A percentile compares a stretch with the other conserved stretches of the same genome.
Conservation (phyloP, 768 basidiomycete species). For the Naganishia kalamii region DNA sequence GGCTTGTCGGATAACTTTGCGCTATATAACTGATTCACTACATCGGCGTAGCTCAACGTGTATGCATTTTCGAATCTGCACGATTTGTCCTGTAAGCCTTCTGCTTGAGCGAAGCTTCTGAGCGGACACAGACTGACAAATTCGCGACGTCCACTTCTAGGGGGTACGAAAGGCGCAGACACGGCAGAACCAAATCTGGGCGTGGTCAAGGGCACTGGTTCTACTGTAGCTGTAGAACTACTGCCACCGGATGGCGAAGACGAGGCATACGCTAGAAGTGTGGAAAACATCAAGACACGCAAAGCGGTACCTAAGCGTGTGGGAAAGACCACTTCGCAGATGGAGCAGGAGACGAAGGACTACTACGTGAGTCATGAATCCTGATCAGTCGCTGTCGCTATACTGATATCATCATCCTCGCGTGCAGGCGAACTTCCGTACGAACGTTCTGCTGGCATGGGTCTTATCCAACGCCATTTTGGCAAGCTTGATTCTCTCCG, state of each 20-base stretch:
- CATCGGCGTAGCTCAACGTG: slow-evolving; percentile 47
- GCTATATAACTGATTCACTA: too few relatives aligned
- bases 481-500: slow-evolving; percentile 43
- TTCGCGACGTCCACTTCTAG: neutral
- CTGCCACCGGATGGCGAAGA: slow-evolving; percentile 74
- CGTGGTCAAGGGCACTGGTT: slow-evolving; percentile 63
- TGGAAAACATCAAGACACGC: slow-evolving; percentile 62
- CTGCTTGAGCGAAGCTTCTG: neutral
- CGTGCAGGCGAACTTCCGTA: slow-evolving; percentile 42
- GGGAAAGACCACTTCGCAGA: slow-evolving; percentile 37
- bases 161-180: slow-evolving; percentile 92
- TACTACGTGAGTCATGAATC: slow-evolving; percentile 34
- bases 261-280: slow-evolving; percentile 73
- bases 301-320: slow-evolving; percentile 49
- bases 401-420: slow-evolving; percentile 36
- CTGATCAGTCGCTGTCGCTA: neutral
- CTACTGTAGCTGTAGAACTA: slow-evolving; percentile 80
- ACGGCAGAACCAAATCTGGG: slow-evolving; percentile 70
- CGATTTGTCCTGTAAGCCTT: slow-evolving; percentile 25
- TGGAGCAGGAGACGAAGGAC: slow-evolving; percentile 45
- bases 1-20: neutral
- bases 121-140: slow-evolving; percentile 36
- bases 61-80: slow-evolving; percentile 44
- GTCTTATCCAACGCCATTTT: slow-evolving; percentile 44
- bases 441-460: slow-evolving; percentile 41